phyloP scores from a whole-genome alignment of 2,329 filamentous ascomycete species.

The Ceratocystis variospora region DNA sequence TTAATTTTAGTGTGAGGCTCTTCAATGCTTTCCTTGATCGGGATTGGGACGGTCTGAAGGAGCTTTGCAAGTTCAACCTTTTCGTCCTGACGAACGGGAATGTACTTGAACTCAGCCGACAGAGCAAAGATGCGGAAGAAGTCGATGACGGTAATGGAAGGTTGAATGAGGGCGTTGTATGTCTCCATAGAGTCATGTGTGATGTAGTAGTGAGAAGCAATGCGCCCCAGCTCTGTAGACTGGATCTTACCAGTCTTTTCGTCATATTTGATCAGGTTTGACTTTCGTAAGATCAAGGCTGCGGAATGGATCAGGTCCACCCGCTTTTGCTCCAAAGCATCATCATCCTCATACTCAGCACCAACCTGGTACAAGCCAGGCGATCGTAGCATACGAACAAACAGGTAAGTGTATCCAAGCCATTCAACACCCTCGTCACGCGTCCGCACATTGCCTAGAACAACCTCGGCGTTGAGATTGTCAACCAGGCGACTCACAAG shows the following conservation, averaged over 20 bases:
- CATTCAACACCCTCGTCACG: slow-evolving; percentile 97
- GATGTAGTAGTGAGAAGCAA: slow-evolving; percentile 98
- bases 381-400: slow-evolving; percentile 92
- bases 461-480: slow-evolving; percentile 91
- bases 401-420: slow-evolving; percentile 96
- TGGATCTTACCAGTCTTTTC: slow-evolving; percentile 82
- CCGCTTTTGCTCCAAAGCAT: slow-evolving; percentile 82
- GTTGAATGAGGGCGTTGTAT: slow-evolving; percentile 90
- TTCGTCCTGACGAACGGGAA: slow-evolving; percentile 92
- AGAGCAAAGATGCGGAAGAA: slow-evolving; percentile 92
- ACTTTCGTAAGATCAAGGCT: slow-evolving; percentile 71
- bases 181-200: slow-evolving; percentile 92
- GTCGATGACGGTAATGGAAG: slow-evolving; percentile 84
- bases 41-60: slow-evolving; percentile 77
- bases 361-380: slow-evolving; percentile 92
- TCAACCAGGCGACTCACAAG: slow-evolving; percentile 85
- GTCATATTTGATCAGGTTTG: slow-evolving; percentile 85
- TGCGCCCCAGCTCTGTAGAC: slow-evolving; percentile 83
- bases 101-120: slow-evolving; percentile 98
- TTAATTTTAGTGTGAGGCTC: slow-evolving; percentile 98
- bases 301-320: slow-evolving; percentile 97
- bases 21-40: slow-evolving; percentile 94
- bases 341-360: slow-evolving; percentile 86
- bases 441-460: slow-evolving; percentile 80
- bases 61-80: slow-evolving; percentile 92